phyloP scores from a whole-genome alignment of 1,284 basidiomycete species.

The Pseudozyma hubeiensis region DNA sequence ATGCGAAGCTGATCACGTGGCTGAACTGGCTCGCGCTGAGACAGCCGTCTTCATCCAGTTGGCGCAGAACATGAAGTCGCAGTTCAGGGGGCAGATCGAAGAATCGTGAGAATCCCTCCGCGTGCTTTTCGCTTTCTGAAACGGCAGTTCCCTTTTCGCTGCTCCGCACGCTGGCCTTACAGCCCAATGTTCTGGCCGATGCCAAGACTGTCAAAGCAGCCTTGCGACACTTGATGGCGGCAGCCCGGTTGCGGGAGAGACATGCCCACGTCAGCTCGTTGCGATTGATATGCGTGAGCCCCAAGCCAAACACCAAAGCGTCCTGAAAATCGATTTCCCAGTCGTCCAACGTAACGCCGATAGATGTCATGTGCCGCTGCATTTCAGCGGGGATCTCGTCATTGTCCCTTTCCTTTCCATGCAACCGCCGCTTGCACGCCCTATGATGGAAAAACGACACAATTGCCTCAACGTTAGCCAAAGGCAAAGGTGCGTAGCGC shows the following conservation, averaged over 20 bases:
- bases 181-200: constrained; percentile 27
- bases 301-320: constrained; percentile 12
- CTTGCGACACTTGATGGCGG: not conserved
- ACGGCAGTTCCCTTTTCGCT: not conserved
- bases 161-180: not conserved
- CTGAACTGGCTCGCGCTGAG: constrained; percentile 29
- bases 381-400: constrained; percentile 16
- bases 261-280: not conserved
- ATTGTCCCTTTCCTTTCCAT: not conserved
- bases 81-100: constrained; percentile 38
- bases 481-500: constrained; percentile 15
- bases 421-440: constrained; percentile 1
- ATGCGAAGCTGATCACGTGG: constrained; percentile 38
- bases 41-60: constrained; percentile 11
- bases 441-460: constrained; percentile 14
- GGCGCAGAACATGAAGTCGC: constrained; percentile 24
- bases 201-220: constrained; percentile 15
- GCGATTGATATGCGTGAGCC: constrained; percentile 6
- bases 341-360: constrained; percentile 19
- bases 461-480: constrained; percentile 13
- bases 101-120: constrained; percentile 20
- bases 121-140: not conserved
- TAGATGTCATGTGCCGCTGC: constrained; percentile 5
- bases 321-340: constrained; percentile 35
- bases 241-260: not conserved